phyloP scores from a whole-genome alignment of 2,329 filamentous ascomycete genomes.

The Ophiobolus disseminans region DNA sequence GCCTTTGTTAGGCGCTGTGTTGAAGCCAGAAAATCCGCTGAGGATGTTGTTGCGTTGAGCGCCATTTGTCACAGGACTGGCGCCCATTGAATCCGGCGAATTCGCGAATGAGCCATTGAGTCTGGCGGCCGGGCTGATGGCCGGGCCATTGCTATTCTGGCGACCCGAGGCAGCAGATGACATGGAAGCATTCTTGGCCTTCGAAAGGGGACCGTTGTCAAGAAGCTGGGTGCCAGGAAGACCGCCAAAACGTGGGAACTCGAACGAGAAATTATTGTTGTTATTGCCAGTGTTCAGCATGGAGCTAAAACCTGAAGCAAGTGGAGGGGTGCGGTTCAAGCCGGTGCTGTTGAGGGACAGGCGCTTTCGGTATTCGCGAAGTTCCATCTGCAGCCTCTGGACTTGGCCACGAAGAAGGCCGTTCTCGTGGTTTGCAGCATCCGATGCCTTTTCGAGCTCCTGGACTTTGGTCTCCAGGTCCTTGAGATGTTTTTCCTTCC shows the following conservation, averaged over 20 bases:
- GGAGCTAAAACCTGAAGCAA: slow-evolving; percentile 53
- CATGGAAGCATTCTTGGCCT: slow-evolving; percentile 36
- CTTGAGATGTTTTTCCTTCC: slow-evolving; percentile 70
- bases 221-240: slow-evolving; percentile 65
- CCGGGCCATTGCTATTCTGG: slow-evolving; percentile 42
- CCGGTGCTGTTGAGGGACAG: slow-evolving; percentile 67
- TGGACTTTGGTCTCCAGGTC: slow-evolving; percentile 73
- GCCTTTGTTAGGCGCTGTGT: slow-evolving; percentile 19
- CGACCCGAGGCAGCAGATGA: slow-evolving; percentile 34
- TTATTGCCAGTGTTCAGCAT: slow-evolving; percentile 62
- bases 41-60: slow-evolving; percentile 46
- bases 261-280: slow-evolving; percentile 89
- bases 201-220: slow-evolving; percentile 53
- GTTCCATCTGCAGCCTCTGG: slow-evolving; percentile 82
- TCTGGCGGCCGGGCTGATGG: slow-evolving; percentile 48
- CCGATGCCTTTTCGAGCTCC: slow-evolving; percentile 78
- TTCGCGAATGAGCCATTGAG: slow-evolving; percentile 30
- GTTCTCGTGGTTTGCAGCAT: slow-evolving; percentile 86
- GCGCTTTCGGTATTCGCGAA: slow-evolving; percentile 90
- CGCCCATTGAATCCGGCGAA: slow-evolving; percentile 36
- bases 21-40: slow-evolving; percentile 33
- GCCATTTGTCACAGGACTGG: slow-evolving; percentile 44
- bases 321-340: slow-evolving; percentile 57
- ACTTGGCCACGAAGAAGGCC: slow-evolving; percentile 82
- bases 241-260: slow-evolving; percentile 92